Percentiles rank a stretch among this genome's conserved stretches.
Conservation (phyloP, 495 filamentous ascomycete species). For the Aspergillus asperescens region DNA sequence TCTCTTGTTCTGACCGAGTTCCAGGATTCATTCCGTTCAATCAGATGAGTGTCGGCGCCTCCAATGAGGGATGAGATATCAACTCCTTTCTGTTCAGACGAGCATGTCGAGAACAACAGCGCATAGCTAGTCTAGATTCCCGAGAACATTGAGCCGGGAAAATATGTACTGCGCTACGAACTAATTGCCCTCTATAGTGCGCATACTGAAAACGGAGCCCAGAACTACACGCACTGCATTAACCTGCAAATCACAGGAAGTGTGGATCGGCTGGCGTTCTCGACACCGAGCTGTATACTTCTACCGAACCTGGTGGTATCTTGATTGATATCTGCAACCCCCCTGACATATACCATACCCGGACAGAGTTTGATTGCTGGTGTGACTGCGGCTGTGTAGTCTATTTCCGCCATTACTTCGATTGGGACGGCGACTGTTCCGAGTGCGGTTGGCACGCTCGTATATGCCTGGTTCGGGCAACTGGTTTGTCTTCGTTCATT, state of each 20-base stretch:
- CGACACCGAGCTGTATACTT: slow-evolving; percentile 52
- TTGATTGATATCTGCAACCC: slow-evolving; percentile 52
- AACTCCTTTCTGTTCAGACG: slow-evolving; percentile 39
- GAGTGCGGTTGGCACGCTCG: background rate
- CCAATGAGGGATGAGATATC: slow-evolving; percentile 27
- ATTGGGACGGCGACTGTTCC: slow-evolving; percentile 15
- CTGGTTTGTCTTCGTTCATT: background rate
- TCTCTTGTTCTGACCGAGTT: no score
- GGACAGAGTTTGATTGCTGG: slow-evolving; percentile 37
- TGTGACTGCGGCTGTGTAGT: slow-evolving; percentile 16
- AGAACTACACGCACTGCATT: slow-evolving; percentile 68
- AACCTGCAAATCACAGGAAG: slow-evolving; percentile 58
- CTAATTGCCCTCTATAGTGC: slow-evolving; percentile 63
- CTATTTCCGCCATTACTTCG: slow-evolving; percentile 21
- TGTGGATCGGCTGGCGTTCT: slow-evolving; percentile 48
- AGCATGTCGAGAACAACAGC: slow-evolving; percentile 55
- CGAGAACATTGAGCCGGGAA: slow-evolving; percentile 50
- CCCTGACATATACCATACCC: slow-evolving; percentile 42
- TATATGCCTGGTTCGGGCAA: background rate
- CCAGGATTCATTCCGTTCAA: background rate
- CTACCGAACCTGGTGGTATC: slow-evolving; percentile 52
- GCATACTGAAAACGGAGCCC: slow-evolving; percentile 48
- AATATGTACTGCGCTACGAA: slow-evolving; percentile 70
- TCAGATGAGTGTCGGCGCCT: slow-evolving; percentile 31
- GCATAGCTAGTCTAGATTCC: slow-evolving; percentile 62